Percentiles rank a stretch among this genome's conserved stretches.
Conservation (phyloP, 139 green algal species). For the Tetraselmis striata region DNA sequence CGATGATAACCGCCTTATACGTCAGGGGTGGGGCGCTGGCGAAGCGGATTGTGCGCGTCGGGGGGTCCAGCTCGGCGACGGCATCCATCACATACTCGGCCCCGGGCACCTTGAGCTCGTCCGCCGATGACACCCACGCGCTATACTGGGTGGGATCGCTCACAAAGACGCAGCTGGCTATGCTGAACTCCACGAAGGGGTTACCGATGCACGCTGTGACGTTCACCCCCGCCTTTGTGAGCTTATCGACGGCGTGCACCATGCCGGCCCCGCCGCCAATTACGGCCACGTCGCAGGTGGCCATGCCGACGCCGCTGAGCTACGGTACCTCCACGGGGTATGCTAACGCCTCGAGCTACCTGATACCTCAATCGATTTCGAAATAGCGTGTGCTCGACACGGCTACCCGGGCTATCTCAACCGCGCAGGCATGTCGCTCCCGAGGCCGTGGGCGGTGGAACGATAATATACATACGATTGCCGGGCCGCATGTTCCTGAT, state of each 20-base stretch:
- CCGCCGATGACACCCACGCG: background rate
- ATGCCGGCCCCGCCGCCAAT: background rate
- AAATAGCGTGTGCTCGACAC: too few species aligned
- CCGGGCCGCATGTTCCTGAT: too few species aligned
- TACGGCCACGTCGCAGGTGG: background rate
- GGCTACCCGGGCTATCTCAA: too few species aligned
- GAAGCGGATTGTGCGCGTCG: background rate
- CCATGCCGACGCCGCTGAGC: background rate
- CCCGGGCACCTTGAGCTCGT: background rate
- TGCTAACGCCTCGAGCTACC: too few species aligned
- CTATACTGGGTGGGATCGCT: background rate
- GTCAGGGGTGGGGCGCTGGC: background rate
- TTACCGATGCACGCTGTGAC: background rate
- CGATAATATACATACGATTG: too few species aligned
- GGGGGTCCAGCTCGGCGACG: background rate
- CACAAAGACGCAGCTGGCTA: background rate
- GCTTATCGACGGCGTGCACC: background rate
- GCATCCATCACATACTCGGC: background rate
- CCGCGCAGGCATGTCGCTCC: too few species aligned
- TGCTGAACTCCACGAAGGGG: background rate
- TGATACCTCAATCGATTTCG: too few species aligned
- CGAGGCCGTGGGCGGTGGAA: too few species aligned
- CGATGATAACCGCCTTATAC: background rate
- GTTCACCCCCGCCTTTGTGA: background rate
- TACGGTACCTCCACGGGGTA: too few species aligned